These are phyloP conservation scores for Prosopis cineraria DNA, from an alignment of 306 rosid genomes.

Conservation along the genomic window DNA sequence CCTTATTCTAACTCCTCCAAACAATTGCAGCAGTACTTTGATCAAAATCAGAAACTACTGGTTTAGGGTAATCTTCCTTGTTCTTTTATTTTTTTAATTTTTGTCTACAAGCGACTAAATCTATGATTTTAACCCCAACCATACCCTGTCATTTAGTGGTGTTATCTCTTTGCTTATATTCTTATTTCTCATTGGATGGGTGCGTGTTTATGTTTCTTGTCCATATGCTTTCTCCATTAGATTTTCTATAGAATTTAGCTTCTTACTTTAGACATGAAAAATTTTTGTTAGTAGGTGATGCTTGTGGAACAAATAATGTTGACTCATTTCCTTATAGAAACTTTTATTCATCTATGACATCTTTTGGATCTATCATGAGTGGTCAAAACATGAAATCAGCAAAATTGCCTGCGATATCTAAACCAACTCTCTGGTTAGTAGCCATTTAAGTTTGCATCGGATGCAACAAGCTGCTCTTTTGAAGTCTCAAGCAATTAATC, in stretches of 20 bases:
- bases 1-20: constrained; percentile 65
- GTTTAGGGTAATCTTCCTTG: constrained; percentile 62
- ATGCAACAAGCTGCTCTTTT: constrained; percentile 60
- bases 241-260: constrained; percentile 24
- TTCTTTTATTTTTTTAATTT: not conserved
- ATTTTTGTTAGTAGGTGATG: constrained; percentile 71
- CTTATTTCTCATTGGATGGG: not conserved
- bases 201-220: not conserved
- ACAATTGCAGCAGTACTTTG: constrained; percentile 55
- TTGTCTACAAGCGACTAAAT: not conserved
- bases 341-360: constrained; percentile 58
- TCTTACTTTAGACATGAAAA: constrained; percentile 31
- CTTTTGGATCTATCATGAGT: constrained; percentile 77
- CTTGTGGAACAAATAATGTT: constrained; percentile 60
- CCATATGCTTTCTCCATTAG: not conserved
- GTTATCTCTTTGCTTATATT: constrained; percentile 14
- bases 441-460: constrained; percentile 68
- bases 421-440: constrained; percentile 54
- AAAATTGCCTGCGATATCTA: constrained; percentile 61
- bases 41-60: constrained; percentile 51
- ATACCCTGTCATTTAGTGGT: not conserved
- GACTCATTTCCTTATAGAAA: constrained; percentile 76
- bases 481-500: constrained; percentile 64
- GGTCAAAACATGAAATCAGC: constrained; percentile 64
- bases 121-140: not conserved